A percentile compares a stretch with the other conserved stretches of the same genome.
phyloP scores from a whole-genome alignment of 2,329 filamentous ascomycete genomes.

The Stemphylium lycopersici region DNA sequence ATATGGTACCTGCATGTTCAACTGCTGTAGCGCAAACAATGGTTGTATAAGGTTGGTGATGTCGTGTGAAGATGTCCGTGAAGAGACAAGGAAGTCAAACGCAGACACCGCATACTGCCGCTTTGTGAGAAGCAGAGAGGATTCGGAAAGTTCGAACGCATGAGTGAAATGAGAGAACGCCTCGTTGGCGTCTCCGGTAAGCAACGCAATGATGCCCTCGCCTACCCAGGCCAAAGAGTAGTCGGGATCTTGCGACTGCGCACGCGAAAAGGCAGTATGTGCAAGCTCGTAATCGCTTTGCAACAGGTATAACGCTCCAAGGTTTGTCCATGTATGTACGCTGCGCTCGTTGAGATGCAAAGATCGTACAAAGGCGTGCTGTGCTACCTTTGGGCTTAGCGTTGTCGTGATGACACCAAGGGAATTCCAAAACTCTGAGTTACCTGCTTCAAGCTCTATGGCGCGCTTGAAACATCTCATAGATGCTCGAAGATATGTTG shows the following conservation, averaged over 20 bases:
- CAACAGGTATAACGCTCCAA: constrained; percentile 83
- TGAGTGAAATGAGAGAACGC: constrained; percentile 88
- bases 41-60: constrained; percentile 75
- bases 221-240: constrained; percentile 94
- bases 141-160: constrained; percentile 88
- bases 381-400: constrained; percentile 83
- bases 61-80: constrained; percentile 58
- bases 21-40: constrained; percentile 84
- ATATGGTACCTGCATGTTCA: constrained; percentile 72
- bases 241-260: constrained; percentile 93
- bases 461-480: constrained; percentile 92
- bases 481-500: constrained; percentile 76
- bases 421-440: constrained; percentile 96
- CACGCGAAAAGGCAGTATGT: constrained; percentile 85
- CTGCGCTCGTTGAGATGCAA: constrained; percentile 90
- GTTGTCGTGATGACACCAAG: constrained; percentile 88
- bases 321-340: constrained; percentile 85
- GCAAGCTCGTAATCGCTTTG: constrained; percentile 86
- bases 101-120: constrained; percentile 79
- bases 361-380: constrained; percentile 91
- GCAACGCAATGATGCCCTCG: constrained; percentile 82
- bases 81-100: constrained; percentile 78
- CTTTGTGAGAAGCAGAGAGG: constrained; percentile 73
- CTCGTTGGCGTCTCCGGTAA: constrained; percentile 76
- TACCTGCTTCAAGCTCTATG: constrained; percentile 93